Percentiles rank a stretch among this genome's conserved stretches.
Evolutionary conservation across 2,329 filamentous ascomycete genomes (phyloP).

Genomic region (Talaromyces atroroseus): DNA sequence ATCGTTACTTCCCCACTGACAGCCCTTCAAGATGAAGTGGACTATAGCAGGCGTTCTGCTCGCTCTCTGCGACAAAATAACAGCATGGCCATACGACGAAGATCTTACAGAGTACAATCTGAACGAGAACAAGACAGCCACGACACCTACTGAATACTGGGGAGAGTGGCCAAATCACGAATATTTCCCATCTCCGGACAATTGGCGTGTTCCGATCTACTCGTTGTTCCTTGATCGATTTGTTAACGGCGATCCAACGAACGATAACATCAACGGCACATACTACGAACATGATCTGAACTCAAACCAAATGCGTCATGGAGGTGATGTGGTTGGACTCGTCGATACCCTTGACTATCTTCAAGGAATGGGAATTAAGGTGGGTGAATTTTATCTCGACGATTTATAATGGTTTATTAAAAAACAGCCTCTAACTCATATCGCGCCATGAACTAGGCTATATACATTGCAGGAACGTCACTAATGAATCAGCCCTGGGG

Average conservation of each 20-base stretch:
- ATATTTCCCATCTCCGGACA: constrained; percentile 52
- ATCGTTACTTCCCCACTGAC: neutral
- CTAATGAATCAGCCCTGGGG: constrained; percentile 62
- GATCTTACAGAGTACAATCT: constrained; percentile 53
- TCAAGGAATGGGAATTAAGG: constrained; percentile 60
- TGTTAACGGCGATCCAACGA: constrained; percentile 59
- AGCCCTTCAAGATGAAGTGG: constrained; percentile 11
- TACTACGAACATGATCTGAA: constrained; percentile 56
- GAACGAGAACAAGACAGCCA: constrained; percentile 55
- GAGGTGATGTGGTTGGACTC: constrained; percentile 55
- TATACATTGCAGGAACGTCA: constrained; percentile 60
- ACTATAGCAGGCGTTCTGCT: constrained; percentile 19
- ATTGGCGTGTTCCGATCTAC: constrained; percentile 63
- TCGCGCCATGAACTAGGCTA: constrained; percentile 33
- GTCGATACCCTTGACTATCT: constrained; percentile 59
- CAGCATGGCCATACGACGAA: constrained; percentile 45
- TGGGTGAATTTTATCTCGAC: constrained; percentile 19
- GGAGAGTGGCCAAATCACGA: constrained; percentile 51
- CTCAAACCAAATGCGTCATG: constrained; percentile 59
- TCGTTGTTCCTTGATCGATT: constrained; percentile 60
- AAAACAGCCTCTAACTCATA: neutral
- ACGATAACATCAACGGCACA: constrained; percentile 59
- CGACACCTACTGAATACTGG: constrained; percentile 53
- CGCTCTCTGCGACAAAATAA: constrained; percentile 23
- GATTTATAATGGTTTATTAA: neutral